phyloP scores from a whole-genome alignment of 345 rosid species.

The Zanthoxylum bungeanum region DNA sequence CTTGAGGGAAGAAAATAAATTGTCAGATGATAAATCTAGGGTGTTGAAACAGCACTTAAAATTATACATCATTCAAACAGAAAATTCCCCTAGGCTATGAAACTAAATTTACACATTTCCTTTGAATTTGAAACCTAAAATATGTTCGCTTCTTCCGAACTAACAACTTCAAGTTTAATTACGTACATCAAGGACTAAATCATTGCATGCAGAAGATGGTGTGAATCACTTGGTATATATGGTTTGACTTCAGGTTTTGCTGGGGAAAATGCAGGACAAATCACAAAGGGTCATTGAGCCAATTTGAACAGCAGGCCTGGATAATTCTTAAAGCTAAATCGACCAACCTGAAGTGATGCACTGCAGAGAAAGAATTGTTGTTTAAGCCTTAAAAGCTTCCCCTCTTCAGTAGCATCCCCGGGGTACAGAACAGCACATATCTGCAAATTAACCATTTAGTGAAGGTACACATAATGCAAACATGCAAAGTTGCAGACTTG shows the following conservation, averaged over 20 bases:
- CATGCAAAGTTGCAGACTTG: background rate
- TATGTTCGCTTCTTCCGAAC: background rate
- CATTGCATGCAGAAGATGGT: background rate
- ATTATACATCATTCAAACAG: background rate
- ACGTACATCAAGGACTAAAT: background rate
- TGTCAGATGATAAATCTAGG: background rate
- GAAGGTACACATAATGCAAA: constrained; percentile 11
- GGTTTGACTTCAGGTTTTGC: background rate
- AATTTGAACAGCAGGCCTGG: background rate
- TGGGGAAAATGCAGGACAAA: background rate
- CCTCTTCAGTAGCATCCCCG: constrained; percentile 95
- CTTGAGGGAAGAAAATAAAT: background rate
- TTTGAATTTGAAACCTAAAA: background rate
- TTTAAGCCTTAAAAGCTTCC: constrained; percentile 92
- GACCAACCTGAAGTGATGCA: constrained; percentile 94
- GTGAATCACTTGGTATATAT: background rate
- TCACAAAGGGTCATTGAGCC: background rate
- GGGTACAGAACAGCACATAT: constrained; percentile 96
- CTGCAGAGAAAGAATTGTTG: constrained; percentile 96
- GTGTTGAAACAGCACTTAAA: background rate
- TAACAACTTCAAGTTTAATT: background rate
- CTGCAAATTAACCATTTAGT: constrained; percentile 32
- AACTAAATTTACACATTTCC: background rate
- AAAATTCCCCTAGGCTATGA: background rate
- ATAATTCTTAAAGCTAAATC: background rate